Evolutionary conservation across 768 basidiomycete genomes (phyloP), one percentile per base, ranked within the genome.

Genomic region (Pleurotus ostreatus): DNA sequence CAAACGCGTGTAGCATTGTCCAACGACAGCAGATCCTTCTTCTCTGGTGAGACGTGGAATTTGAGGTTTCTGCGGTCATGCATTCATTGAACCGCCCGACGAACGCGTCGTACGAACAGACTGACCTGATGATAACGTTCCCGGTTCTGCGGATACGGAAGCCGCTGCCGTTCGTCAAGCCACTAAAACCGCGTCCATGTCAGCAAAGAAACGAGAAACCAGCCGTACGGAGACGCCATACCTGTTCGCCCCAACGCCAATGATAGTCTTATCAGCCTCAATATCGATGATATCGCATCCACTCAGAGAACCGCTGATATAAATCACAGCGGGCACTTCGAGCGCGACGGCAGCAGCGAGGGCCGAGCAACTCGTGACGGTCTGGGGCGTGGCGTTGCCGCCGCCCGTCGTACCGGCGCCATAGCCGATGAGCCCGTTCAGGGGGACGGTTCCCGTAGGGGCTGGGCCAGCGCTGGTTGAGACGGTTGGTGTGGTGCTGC

Each of bases 51-150:
- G 26, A 49, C 48, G 5, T 49, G 48, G 26, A 49, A 49, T 22
- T 34, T 49, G 34, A 49, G 16, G 23, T 49, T 49, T 34, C 48
- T 49, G 26, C 13, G 13, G 4, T 4, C 13, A 12, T 34, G 2
- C 30, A 5, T 49, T 1, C 2, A 8, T 15, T 7, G 16, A 11
- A 2, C n/a, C 8, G n/a, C 38, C 20, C 30, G 25, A 49, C 1
- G 38, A 15, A 13, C 7, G n/a, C 38, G 15, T 6, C 9, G 22
- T 23, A 26, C 9, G 22, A 16, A 23, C 22, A 4, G 7, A 18
- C 46, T n/a, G 11, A 38, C 48, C 48, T 49, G 26, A 49, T 49
- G 48, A 49, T 49, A 49, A 49, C 48, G 37, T 49, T 49, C 16
- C 48, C 34, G 6, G 34, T 37, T 13, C 48, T 30, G 48, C 48